These are phyloP conservation scores for Erysimum pusillum DNA, from an alignment of 441 rosid species.

Conservation along the genomic window DNA sequence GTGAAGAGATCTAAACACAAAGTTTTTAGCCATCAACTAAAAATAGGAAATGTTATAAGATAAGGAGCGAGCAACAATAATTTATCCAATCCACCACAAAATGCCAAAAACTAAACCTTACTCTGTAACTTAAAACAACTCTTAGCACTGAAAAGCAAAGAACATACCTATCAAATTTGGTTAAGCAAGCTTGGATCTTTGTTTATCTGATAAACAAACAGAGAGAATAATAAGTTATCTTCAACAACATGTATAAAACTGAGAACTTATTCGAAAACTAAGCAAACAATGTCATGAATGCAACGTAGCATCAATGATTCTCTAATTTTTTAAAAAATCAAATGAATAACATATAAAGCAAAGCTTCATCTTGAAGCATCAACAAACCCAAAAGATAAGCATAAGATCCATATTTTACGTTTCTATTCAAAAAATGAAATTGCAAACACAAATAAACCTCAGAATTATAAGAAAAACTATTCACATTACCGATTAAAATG, in stretches of 20 bases:
- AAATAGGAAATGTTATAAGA: slow-evolving; percentile 26
- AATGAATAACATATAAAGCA: slow-evolving; percentile 14
- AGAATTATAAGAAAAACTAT: background rate
- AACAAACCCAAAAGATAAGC: slow-evolving; percentile 27
- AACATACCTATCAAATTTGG: slow-evolving; percentile 31
- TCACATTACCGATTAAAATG: slow-evolving; percentile 27
- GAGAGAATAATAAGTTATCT: background rate
- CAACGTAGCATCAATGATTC: slow-evolving; percentile 5
- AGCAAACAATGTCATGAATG: slow-evolving; percentile 32
- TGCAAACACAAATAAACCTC: slow-evolving; percentile 24
- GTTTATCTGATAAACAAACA: slow-evolving; percentile 31
- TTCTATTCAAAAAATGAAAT: slow-evolving; percentile 24
- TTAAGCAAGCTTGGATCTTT: slow-evolving; percentile 21
- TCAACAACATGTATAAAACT: background rate
- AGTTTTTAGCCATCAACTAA: slow-evolving; percentile 20
- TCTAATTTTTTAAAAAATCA: background rate
- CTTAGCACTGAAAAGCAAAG: slow-evolving; percentile 16
- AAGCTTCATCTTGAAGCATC: slow-evolving; percentile 40
- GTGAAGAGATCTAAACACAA: no score
- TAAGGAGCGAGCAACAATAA: slow-evolving; percentile 19
- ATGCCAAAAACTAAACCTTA: slow-evolving; percentile 19
- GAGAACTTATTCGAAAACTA: slow-evolving; percentile 4
- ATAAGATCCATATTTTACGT: slow-evolving; percentile 43
- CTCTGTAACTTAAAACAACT: background rate
- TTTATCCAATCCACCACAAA: slow-evolving; percentile 21